A percentile compares a stretch with the other conserved stretches of the same genome.
Conservation (phyloP, 768 basidiomycete species). For the Boletus subcaerulescens region DNA sequence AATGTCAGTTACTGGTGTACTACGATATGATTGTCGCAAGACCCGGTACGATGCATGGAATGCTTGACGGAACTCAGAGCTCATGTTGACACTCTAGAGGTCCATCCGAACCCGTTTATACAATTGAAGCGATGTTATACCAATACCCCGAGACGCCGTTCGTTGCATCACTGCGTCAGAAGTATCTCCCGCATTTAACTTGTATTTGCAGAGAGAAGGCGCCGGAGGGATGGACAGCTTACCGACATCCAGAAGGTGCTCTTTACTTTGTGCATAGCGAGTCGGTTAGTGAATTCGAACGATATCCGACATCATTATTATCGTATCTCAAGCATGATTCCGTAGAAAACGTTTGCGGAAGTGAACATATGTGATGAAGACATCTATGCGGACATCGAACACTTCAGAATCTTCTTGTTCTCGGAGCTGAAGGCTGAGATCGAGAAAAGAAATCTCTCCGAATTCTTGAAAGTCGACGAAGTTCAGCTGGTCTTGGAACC, state of each 20-base stretch:
- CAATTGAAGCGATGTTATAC: slow-evolving; percentile 15
- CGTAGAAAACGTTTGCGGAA: slow-evolving; percentile 56
- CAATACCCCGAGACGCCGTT: slow-evolving; percentile 19
- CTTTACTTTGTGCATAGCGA: slow-evolving; percentile 52
- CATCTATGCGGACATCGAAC: slow-evolving; percentile 33
- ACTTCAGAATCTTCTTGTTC: slow-evolving; percentile 27
- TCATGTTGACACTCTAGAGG: slow-evolving; percentile 7
- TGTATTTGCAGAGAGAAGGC: slow-evolving; percentile 3
- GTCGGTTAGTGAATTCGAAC: slow-evolving; percentile 35
- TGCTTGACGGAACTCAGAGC: not conserved
- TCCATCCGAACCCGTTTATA: not conserved
- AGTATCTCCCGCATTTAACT: not conserved
- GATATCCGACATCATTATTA: not conserved
- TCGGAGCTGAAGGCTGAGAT: slow-evolving; percentile 20
- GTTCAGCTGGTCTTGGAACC: slow-evolving; percentile 49
- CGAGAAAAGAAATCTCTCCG: slow-evolving; percentile 10
- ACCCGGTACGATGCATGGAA: slow-evolving; percentile 6
- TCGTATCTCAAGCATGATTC: not conserved
- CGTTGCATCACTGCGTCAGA: slow-evolving; percentile 4
- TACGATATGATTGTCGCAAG: slow-evolving; percentile 3
- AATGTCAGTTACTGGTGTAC: not conserved
- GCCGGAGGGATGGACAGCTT: slow-evolving; percentile 43
- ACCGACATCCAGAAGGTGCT: slow-evolving; percentile 59
- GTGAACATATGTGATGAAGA: slow-evolving; percentile 45
- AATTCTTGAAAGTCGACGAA: slow-evolving; percentile 26